Evolutionary conservation across 208 protist species (phyloP), one percentile per base, ranked within the genome.

Genomic region (Acanthamoeba lenticulata): DNA sequence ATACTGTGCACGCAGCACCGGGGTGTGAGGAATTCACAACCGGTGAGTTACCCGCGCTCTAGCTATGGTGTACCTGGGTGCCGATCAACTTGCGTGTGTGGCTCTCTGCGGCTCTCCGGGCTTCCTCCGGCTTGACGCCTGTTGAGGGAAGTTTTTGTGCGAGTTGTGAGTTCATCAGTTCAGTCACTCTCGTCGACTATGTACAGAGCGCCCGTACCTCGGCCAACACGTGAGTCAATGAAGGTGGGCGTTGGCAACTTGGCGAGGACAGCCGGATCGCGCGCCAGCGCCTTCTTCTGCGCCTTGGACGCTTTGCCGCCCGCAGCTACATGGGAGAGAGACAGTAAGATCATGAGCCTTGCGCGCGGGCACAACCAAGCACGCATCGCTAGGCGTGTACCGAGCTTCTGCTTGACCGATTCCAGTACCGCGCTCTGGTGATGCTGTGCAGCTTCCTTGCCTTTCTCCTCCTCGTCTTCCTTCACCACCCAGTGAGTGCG

Each of bases 1-100:
- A 40, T 83, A 83, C 72, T 83, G 72, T 1, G 49, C 17, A 11
- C 24, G 49, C 17, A 72, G 62, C 9, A 36, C 9, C 3, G 1
- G 38, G 69, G 38, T 5, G 9, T 11, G 32, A 5, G 42, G 38
- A 52, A 52, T 72, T 7, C 62, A 72, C 19, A 83, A 52, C 0
- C 17, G 29, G 72, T 60, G 52, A 27, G 52, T 60, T 60, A 21
- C 52, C 21, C 52, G n/a, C n/a, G n/a, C n/a, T n/a, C n/a, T n/a
- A n/a, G n/a, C n/a, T n/a, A n/a, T n/a, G n/a, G n/a, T n/a, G 1
- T 72, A 83, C 72, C 72, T 83, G 72, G 15, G 72, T 83, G 29
- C 72, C 72, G 42, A 83, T 49, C 72, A 83, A 52, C 42, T 83
- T 83, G 36, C 72, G 72, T 24, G 72, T 34, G 38, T 83, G 72